Evolutionary conservation across 257 asterid genomes (phyloP).

Genomic region (Buddleja alternifolia): DNA sequence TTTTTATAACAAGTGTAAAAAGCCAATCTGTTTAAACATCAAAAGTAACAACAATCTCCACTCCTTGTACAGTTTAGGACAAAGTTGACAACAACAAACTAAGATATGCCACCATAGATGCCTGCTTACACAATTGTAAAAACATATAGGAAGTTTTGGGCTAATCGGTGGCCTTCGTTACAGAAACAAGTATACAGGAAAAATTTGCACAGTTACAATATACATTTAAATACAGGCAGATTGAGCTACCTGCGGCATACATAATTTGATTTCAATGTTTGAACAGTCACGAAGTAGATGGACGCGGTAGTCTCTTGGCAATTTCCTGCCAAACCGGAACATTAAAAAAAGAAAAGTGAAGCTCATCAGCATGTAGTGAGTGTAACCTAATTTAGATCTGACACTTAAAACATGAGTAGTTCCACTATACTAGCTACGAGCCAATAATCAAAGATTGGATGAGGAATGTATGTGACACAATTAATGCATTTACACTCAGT

Average conservation of each 20-base stretch:
- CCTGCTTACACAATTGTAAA: constrained; percentile 15
- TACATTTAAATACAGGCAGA: constrained; percentile 50
- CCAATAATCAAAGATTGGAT: neutral
- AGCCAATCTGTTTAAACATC: constrained; percentile 11
- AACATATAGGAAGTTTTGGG: neutral
- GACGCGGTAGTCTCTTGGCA: constrained; percentile 78
- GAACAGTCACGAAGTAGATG: constrained; percentile 53
- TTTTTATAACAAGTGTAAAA: constrained; percentile 2
- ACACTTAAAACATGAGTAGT: neutral
- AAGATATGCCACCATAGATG: constrained; percentile 5
- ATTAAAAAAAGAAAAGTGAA: neutral
- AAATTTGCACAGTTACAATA: constrained; percentile 26
- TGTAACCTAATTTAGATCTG: neutral
- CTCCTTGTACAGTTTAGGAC: neutral
- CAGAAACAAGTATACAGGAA: constrained; percentile 4
- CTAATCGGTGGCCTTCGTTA: neutral
- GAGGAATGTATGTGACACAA: too few relatives aligned
- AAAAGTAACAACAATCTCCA: neutral
- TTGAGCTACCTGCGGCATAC: constrained; percentile 34
- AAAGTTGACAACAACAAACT: neutral
- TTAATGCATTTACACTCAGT: too few relatives aligned
- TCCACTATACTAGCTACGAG: neutral
- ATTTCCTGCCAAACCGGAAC: constrained; percentile 60
- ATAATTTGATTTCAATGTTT: neutral
- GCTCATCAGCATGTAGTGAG: neutral